Evolutionary conservation across 2,329 filamentous ascomycete genomes (phyloP), one percentile per base, ranked within the genome.

Genomic region (Ophiostoma fasciatum): DNA sequence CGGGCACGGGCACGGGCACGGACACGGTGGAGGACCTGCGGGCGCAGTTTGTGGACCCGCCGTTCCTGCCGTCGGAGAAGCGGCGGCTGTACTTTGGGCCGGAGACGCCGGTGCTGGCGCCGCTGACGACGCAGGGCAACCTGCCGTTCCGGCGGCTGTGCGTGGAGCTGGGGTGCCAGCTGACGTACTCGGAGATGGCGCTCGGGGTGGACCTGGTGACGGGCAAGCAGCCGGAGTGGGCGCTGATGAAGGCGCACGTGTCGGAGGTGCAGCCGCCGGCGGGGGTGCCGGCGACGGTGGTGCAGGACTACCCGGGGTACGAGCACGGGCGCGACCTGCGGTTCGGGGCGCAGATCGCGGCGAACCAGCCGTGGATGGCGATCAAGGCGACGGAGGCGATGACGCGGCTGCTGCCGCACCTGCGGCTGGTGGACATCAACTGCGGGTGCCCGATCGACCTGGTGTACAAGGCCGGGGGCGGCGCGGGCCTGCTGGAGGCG

Each of bases 141-240:
- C 66, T 96, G 32, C 90, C 90, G 1, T 98, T 94, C 63, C 78
- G 90, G 38, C 74, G 90, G 33, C 71, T 98, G 21, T 94, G 87
- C 51, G 78, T 84, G 11, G 80, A 87, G 37, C 69, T 96, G 18
- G 90, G 90, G 25, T 87, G 85, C 20, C 81, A 94, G 52, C 67
- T 93, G 33, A 98, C 90, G 0, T 98, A 94, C 63, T 96, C 88
- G 0, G 90, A 98, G 58, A 98, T 98, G 90, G 90, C 88, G 4
- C 82, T 98, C 71, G 78, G 83, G 20, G 63, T 93, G 56, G 87
- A 88, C 9, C 61, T 98, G 28, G 68, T 98, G 6, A 85, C 94
- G 56, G 90, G 90, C 25, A 74, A 81, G 45, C 92, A 88, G 58
- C 69, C 78, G 2, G 90, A 98, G 61, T 98, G 90, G 90, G 85